phyloP scores from a whole-genome alignment of 2,329 filamentous ascomycete species.

The Aspergillus sp. region DNA sequence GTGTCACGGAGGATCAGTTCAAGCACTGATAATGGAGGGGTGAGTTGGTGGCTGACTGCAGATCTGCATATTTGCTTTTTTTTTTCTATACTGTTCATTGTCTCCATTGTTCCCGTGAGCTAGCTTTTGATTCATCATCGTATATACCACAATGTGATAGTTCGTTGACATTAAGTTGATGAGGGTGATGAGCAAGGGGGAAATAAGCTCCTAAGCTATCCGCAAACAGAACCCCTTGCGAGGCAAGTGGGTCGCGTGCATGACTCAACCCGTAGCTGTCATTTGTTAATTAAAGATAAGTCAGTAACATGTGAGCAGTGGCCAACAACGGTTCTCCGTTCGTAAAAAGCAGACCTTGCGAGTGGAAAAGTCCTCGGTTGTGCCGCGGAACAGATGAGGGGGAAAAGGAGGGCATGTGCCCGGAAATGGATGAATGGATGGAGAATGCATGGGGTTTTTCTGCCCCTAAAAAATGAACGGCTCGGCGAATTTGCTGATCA shows the following conservation, averaged over 20 bases:
- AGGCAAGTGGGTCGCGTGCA: background rate
- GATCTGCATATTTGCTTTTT: background rate
- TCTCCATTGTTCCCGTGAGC: background rate
- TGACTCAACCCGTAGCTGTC: background rate
- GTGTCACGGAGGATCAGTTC: slow-evolving; percentile 98
- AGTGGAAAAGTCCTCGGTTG: background rate
- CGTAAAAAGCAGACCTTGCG: background rate
- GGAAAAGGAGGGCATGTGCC: background rate
- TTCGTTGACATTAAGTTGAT: no score
- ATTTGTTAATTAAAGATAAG: no score
- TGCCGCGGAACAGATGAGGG: background rate
- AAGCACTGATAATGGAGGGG: slow-evolving; percentile 46
- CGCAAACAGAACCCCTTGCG: background rate
- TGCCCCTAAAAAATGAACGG: background rate
- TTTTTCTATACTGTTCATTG: no score
- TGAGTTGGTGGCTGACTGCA: background rate
- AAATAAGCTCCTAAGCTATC: background rate
- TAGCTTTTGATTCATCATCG: background rate
- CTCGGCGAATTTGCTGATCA: background rate
- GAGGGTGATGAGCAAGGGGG: no score
- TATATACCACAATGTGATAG: background rate
- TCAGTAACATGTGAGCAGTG: background rate
- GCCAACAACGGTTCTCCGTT: background rate
- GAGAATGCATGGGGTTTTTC: no score
- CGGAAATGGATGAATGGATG: no score